These are phyloP conservation scores for Tulasnella sp. DNA, from an alignment of 768 basidiomycete species.

Conservation along the genomic window DNA sequence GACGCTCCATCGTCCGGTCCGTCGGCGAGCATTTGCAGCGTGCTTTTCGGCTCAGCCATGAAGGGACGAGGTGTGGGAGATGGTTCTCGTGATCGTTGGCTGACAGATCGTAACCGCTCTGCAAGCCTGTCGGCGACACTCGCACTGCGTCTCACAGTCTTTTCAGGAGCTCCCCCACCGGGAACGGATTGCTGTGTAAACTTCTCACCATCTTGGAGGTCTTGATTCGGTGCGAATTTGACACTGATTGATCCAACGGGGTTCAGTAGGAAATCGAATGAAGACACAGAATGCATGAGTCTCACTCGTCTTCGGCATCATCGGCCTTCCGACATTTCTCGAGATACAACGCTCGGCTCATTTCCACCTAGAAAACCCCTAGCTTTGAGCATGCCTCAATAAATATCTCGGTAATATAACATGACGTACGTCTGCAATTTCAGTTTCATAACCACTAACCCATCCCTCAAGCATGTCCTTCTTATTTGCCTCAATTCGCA, in stretches of 20 bases:
- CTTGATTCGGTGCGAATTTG: constrained; percentile 71
- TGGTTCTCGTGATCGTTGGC: background rate
- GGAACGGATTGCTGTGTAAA: constrained; percentile 48
- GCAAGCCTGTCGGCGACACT: constrained; percentile 84
- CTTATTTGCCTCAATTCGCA: constrained; percentile 49
- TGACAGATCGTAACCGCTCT: constrained; percentile 44
- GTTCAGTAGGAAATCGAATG: background rate
- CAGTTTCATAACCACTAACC: constrained; percentile 59
- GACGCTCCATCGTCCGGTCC: constrained; percentile 33
- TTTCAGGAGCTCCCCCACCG: constrained; percentile 29
- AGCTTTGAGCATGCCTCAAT: background rate
- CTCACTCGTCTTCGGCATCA: constrained; percentile 90
- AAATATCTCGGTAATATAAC: background rate
- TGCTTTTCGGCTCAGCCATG: constrained; percentile 20
- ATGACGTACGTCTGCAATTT: constrained; percentile 45
- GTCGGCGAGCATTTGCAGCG: constrained; percentile 18
- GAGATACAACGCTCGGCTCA: constrained; percentile 67
- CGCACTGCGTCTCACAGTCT: constrained; percentile 40
- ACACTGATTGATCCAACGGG: constrained; percentile 38
- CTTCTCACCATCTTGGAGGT: constrained; percentile 30
- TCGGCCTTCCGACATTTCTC: constrained; percentile 74
- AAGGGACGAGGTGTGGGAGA: constrained; percentile 25
- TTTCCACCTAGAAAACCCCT: constrained; percentile 32
- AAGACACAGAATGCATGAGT: constrained; percentile 15
- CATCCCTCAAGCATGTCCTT: constrained; percentile 50